Evolutionary conservation across 2,329 filamentous ascomycete species (phyloP).

Genomic region (Diplocarpon rosae): DNA sequence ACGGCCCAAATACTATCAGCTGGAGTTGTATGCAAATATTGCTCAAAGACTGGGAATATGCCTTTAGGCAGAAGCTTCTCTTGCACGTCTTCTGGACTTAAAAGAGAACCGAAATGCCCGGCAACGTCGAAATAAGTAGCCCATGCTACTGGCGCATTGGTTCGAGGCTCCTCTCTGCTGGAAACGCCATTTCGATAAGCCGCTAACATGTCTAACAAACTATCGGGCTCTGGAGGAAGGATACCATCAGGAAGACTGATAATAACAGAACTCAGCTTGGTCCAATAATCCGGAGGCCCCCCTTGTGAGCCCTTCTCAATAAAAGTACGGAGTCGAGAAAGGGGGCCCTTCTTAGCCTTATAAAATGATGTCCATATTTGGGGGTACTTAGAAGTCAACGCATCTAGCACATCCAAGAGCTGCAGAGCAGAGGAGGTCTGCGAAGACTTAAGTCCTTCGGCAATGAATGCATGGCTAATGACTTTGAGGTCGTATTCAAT

Average conservation of each 20-base stretch:
- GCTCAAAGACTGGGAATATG: slow-evolving; percentile 42
- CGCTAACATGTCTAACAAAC: slow-evolving; percentile 49
- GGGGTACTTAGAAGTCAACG: slow-evolving; percentile 53
- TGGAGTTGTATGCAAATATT: slow-evolving; percentile 34
- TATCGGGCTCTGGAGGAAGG: slow-evolving; percentile 42
- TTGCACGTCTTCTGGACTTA: slow-evolving; percentile 36
- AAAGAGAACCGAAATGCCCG: slow-evolving; percentile 38
- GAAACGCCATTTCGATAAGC: slow-evolving; percentile 62
- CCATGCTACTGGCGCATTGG: slow-evolving; percentile 61
- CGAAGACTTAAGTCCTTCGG: slow-evolving; percentile 59
- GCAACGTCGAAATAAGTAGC: slow-evolving; percentile 59
- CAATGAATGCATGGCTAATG: slow-evolving; percentile 52
- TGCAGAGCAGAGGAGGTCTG: slow-evolving; percentile 67
- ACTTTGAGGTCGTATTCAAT: slow-evolving; percentile 39
- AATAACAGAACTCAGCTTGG: slow-evolving; percentile 46
- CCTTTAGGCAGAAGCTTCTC: slow-evolving; percentile 36
- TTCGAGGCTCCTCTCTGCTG: slow-evolving; percentile 61
- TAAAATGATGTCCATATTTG: slow-evolving; percentile 61
- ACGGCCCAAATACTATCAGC: slow-evolving; percentile 17
- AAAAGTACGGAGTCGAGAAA: slow-evolving; percentile 54
- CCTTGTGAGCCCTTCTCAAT: slow-evolving; percentile 76
- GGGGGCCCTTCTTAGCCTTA: slow-evolving; percentile 40
- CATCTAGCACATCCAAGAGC: slow-evolving; percentile 54
- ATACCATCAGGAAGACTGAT: slow-evolving; percentile 46
- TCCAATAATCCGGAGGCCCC: slow-evolving; percentile 65